Conservation (phyloP, 306 rosid genomes). For the Myrica gale region DNA sequence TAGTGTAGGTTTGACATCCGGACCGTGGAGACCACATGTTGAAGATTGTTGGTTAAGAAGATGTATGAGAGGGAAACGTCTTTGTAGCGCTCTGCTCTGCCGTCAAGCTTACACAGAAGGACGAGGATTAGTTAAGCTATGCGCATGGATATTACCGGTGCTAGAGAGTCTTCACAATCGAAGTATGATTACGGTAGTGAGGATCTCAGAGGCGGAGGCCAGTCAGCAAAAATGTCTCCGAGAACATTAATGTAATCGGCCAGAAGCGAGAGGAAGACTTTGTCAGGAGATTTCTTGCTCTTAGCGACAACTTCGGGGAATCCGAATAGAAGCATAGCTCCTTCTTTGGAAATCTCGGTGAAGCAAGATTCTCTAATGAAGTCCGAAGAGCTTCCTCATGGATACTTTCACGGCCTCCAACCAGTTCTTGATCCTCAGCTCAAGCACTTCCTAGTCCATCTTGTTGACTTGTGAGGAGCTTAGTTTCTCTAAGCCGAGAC, state of each 20-base stretch:
- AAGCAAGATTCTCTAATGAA: constrained; percentile 62
- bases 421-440: constrained; percentile 55
- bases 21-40: constrained; percentile 41
- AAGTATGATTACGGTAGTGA: constrained; percentile 39
- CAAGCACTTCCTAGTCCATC: constrained; percentile 55
- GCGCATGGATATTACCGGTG: constrained; percentile 26
- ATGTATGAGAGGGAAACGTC: constrained; percentile 53
- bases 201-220: constrained; percentile 30
- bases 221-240: constrained; percentile 48
- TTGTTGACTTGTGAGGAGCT: constrained; percentile 51
- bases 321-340: constrained; percentile 52
- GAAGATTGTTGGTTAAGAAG: constrained; percentile 64
- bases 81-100: constrained; percentile 51
- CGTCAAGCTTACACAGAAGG: constrained; percentile 68
- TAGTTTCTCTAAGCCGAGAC: constrained; percentile 49
- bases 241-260: constrained; percentile 54
- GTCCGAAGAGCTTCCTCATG: constrained; percentile 49
- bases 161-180: constrained; percentile 22
- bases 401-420: constrained; percentile 52
- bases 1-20: constrained; percentile 50
- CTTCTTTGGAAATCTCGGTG: constrained; percentile 56
- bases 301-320: constrained; percentile 57
- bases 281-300: constrained; percentile 51
- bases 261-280: constrained; percentile 54
- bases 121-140: constrained; percentile 56